Base-by-base conservation (phyloP, 2,329 filamentous ascomycete genomes). In the Neurospora sp. region DNA sequence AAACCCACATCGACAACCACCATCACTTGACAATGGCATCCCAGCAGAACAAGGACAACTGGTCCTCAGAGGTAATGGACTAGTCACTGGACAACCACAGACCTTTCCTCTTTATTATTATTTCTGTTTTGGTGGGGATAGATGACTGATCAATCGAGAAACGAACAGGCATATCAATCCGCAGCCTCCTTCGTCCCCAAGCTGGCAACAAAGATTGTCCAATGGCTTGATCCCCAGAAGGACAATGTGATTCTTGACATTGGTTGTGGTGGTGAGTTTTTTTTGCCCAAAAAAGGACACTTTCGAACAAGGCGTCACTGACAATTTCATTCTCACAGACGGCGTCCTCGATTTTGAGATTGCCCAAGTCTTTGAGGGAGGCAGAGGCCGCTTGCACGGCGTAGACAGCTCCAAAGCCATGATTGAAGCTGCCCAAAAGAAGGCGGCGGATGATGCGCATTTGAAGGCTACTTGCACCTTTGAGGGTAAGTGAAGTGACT, bases 171-270 rank as follows among this genome's bases (percentile, higher is more conserved):
- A 39, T 91, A 90, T 75, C 85, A 88, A 71, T 80, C 85, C 70
- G 84, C 87, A 1, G 88, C 88, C 8, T 85, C 86, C 0, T 91
- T 90, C 74, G 88, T 90, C 8, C 88, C 88, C 3, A 86, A 88
- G 75, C 80, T 90, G 10, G 84, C 88, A 0, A 82, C 81, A 17
- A 89, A 87, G 71, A 82, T 90, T 5, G 74, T 89, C 11, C 77
- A 81, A 66, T 89, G 87, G 83, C 81, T 91, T 0, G 83, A 88
- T 73, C 82, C 88, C 0, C 82, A 87, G 70, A 81, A 83, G 37
- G 83, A 86, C 72, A 88, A 91, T 75, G 77, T 80, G 17, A 82
- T 91, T 28, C 80, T 91, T 1, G 88, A 91, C 72, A 79, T 91
- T 68, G 88, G 88, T 15, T 91, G 88, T 73, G 88, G 89, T 62